phyloP scores from a whole-genome alignment of 164 flowering plant genomes.

The Annona cherimola region DNA sequence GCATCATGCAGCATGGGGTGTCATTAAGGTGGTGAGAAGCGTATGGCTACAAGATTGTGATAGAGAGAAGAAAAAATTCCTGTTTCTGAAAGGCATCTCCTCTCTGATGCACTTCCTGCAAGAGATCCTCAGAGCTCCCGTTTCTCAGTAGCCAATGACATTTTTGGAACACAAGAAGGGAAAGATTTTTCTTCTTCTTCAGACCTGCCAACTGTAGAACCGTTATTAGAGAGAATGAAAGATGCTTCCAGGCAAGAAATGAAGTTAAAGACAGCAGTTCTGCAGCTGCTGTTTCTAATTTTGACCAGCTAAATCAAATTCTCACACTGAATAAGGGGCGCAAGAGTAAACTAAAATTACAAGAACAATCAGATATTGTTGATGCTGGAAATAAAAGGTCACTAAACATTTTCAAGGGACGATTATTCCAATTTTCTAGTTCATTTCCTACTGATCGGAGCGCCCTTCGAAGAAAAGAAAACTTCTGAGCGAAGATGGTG shows the following conservation, averaged over 20 bases:
- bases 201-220: conserved; percentile 20
- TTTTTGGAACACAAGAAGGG: conserved; percentile 25
- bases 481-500: too few relatives aligned
- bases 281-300: conserved; percentile 13
- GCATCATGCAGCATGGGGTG: conserved; percentile 63
- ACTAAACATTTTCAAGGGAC: conserved; percentile 53
- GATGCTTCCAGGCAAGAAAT: conserved; percentile 21
- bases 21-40: conserved; percentile 58
- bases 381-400: conserved; percentile 19
- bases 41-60: conserved; percentile 89
- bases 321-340: conserved; percentile 15
- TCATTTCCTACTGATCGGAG: conserved; percentile 74
- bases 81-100: conserved; percentile 57
- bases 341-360: conserved; percentile 23
- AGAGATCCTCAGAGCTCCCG: conserved; percentile 46
- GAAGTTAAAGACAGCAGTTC: conserved; percentile 18
- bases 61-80: conserved; percentile 63
- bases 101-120: conserved; percentile 60
- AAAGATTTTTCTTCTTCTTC: conserved; percentile 22
- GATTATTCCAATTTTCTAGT: conserved; percentile 59
- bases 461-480: too few relatives aligned
- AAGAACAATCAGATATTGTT: conserved; percentile 18
- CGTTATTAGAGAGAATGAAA: conserved; percentile 26
- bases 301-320: conserved; percentile 11
- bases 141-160: conserved; percentile 26